These are phyloP conservation scores for Trebouxia sp. DNA, from an alignment of 139 green algal genomes.

Conservation along the genomic window DNA sequence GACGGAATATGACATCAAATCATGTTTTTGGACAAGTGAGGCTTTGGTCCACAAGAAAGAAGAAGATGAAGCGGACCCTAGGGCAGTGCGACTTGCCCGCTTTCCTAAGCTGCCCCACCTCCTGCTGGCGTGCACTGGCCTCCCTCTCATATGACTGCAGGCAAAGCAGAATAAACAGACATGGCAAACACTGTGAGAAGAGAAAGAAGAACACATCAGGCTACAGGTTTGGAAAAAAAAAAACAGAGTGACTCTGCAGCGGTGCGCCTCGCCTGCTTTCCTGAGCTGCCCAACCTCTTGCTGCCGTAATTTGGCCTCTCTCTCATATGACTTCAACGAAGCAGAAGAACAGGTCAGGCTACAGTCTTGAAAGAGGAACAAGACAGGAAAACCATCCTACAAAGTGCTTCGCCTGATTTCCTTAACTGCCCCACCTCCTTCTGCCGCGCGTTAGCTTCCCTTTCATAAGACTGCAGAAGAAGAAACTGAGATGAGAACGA, in stretches of 20 bases:
- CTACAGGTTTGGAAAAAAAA: too few species aligned
- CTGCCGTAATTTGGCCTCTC: background rate
- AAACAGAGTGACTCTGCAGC: too few species aligned
- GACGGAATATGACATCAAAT: background rate
- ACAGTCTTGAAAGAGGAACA: too few species aligned
- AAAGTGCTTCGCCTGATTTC: background rate
- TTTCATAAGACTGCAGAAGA: slow-evolving; percentile 5
- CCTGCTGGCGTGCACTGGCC: background rate
- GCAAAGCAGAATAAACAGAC: too few species aligned
- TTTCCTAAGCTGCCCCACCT: background rate
- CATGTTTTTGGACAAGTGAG: too few species aligned
- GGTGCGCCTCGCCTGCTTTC: background rate
- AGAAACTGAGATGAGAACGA: background rate
- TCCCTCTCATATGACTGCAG: slow-evolving; percentile 10
- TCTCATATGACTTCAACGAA: background rate
- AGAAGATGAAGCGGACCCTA: too few species aligned
- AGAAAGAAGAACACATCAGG: background rate
- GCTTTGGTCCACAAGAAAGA: too few species aligned
- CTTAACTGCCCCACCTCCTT: background rate
- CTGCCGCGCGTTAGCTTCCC: background rate
- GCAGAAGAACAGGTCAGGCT: too few species aligned
- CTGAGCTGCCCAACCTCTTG: background rate
- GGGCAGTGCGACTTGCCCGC: background rate
- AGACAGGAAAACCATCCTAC: too few species aligned
- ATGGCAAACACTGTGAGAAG: too few species aligned